Base-by-base conservation (phyloP, 139 green algal genomes). In the Desmodesmus armatus region DNA sequence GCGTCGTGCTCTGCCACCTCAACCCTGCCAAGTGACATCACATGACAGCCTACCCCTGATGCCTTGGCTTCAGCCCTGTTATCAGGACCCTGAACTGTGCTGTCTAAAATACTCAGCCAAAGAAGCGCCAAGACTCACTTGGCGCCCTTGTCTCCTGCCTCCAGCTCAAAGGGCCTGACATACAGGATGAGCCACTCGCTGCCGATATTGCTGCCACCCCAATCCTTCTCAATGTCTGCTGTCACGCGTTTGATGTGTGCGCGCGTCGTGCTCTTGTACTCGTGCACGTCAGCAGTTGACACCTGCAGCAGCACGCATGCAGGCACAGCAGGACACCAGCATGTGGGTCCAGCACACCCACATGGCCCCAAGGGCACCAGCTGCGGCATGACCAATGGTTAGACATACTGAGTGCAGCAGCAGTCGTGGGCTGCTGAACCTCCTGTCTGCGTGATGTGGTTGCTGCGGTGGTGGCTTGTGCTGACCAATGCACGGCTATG, bases 281-380 rank as follows among this genome's bases (percentile, higher is more conserved):
- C 94, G 23, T 95, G 88, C 23, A 88, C 47, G 53, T 97, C 94
- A 3, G 92, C 85, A 27, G 85, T 92, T 5, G 86, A 90, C 33
- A 96, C 88, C 92, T 95, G 87, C 6, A n/a, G 19, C 43, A 39
- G 47, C 41, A 3, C 0, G 70, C 21, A 31, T 49, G 7, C 5
- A 71, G 13, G 3, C 11, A 11, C 70, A 81, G 49, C 55, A 72
- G n/a, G 11, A 66, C 7, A 17, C 76, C 66, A 21, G 55, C 47
- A 19, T 29, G 47, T 55, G 47, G 7, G 47, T 55, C 29, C 82
- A 75, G 31, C 47, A 13, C 47, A 55, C 47, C 47, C 7, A 55
- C 47, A 21, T 7, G 9, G 9, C 7, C 47, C 47, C 7, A 55
- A 7, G 7, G 47, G 47, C 47, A 55, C 47, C 47, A 55, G 13